A percentile compares a stretch with the other conserved stretches of the same genome.
phyloP scores from a whole-genome alignment of 805 yeast genomes.

The Candida pini region DNA sequence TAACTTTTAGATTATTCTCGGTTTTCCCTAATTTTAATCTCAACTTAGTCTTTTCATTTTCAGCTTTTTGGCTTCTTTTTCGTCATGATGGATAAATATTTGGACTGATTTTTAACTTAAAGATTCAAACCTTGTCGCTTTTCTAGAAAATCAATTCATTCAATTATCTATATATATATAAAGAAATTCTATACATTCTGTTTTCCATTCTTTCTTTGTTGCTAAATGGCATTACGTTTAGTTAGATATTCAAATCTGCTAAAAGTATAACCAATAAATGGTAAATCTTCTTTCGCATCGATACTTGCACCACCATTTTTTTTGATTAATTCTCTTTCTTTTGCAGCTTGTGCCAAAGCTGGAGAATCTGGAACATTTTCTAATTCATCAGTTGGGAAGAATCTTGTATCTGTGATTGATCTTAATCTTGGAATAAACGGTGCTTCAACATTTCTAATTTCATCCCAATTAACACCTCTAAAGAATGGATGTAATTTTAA shows the following conservation, averaged over 20 bases:
- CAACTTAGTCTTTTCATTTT: too few relatives aligned
- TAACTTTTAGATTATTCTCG: too few relatives aligned
- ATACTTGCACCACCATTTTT: conserved; percentile 30
- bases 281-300: conserved; percentile 78
- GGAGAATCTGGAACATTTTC: conserved; percentile 94
- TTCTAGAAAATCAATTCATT: background rate
- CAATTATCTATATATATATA: background rate
- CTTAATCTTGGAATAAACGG: conserved; percentile 91
- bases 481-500: conserved; percentile 88
- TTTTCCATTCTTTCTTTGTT: too few relatives aligned
- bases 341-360: conserved; percentile 59
- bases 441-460: conserved; percentile 81
- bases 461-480: conserved; percentile 94
- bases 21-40: background rate
- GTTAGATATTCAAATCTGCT: conserved; percentile 92
- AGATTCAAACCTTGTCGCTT: background rate
- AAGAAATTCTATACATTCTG: background rate
- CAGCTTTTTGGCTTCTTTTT: background rate
- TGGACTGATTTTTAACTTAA: background rate
- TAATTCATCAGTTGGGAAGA: conserved; percentile 96
- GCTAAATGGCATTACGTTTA: conserved; percentile 52
- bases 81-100: background rate
- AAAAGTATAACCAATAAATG: conserved; percentile 96
- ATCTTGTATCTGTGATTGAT: conserved; percentile 91
- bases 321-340: conserved; percentile 51